Base-by-base conservation (phyloP, 2,329 filamentous ascomycete genomes). In the Pseudogymnoascus pannorum region DNA sequence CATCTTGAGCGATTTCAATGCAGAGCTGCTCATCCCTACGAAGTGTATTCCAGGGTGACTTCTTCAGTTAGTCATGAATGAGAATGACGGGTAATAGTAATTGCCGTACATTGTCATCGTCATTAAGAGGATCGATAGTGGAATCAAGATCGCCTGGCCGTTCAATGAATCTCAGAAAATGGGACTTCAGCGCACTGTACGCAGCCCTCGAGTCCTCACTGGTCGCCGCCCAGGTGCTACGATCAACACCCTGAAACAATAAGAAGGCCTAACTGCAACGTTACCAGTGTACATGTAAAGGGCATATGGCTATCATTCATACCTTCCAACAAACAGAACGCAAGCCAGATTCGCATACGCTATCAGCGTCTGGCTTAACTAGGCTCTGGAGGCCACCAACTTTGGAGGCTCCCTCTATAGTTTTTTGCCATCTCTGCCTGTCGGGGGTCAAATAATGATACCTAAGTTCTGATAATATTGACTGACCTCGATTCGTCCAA, bases 261-360 rank as follows among this genome's bases (percentile, higher is more conserved):
- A 97, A 78, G 72, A 97, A 96, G 36, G 84, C 84, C 90, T 93
- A 67, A 58, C 16, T 11, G 24, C 48, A 35, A 48, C 57, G 61
- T 63, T 64, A 59, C 62, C 44, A 29, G 40, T 57, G 44, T 48
- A 57, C 29, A 22, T 24, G 59, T n/a, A 42, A 24, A 35, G 12
- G 60, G 35, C n/a, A 33, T 33, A 31, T 44, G 38, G 31, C 33
- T 51, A 59, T 57, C 9, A 22, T 54, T 11, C 22, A 61, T 71
- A 88, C 89, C 84, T 96, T 97, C 93, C 93, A 97, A 74, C 89
- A 96, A 36, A 95, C 82, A 2, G 93, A 97, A 61, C 92, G 86
- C 66, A 92, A 84, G 12, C 91, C 91, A 54, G 85, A 79, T 60
- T 86, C 76, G 72, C 88, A 91, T 57, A 87, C 85, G 68, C 82